Conservation (phyloP, 352 stramenopile genomes). For the Elongisporangium undulatum region DNA sequence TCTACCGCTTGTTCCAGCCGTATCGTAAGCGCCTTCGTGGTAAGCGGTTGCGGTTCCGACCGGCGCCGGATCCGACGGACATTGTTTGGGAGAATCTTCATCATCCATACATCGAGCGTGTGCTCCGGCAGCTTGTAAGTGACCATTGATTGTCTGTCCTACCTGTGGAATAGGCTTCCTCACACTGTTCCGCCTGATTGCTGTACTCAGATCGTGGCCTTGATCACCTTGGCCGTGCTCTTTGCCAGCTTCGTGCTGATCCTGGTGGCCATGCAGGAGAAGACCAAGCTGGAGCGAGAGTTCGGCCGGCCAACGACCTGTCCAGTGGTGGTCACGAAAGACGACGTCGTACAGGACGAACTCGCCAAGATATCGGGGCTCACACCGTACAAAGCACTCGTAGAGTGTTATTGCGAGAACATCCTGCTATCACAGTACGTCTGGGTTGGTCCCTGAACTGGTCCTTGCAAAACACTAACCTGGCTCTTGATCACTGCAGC, state of each 20-base stretch:
- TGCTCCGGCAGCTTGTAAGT: conserved; percentile 60
- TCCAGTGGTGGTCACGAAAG: conserved; percentile 42
- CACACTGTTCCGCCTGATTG: too few species aligned
- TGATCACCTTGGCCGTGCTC: conserved; percentile 65
- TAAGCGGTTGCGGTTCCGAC: conserved; percentile 68
- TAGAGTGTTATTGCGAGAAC: conserved; percentile 80
- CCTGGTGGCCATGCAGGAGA: conserved; percentile 67
- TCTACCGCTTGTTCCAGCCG: conserved; percentile 74
- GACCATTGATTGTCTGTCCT: too few species aligned
- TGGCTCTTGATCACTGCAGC: conserved; percentile 7
- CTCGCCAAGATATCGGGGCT: conserved; percentile 39
- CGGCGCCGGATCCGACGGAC: conserved; percentile 73
- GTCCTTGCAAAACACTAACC: not conserved
- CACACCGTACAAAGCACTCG: conserved; percentile 64
- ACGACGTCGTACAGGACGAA: conserved; percentile 70
- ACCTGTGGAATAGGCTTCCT: too few species aligned
- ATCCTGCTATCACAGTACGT: conserved; percentile 38
- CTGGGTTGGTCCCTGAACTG: not conserved
- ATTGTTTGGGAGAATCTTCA: conserved; percentile 86
- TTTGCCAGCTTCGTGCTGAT: conserved; percentile 76
- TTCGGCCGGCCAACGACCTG: conserved; percentile 66
- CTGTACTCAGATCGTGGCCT: conserved; percentile 55
- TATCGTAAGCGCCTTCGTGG: conserved; percentile 54
- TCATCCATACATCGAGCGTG: conserved; percentile 46
- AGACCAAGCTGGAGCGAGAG: conserved; percentile 64